Conservation (phyloP, 1,284 basidiomycete genomes). For the Coniophora puteana region DNA sequence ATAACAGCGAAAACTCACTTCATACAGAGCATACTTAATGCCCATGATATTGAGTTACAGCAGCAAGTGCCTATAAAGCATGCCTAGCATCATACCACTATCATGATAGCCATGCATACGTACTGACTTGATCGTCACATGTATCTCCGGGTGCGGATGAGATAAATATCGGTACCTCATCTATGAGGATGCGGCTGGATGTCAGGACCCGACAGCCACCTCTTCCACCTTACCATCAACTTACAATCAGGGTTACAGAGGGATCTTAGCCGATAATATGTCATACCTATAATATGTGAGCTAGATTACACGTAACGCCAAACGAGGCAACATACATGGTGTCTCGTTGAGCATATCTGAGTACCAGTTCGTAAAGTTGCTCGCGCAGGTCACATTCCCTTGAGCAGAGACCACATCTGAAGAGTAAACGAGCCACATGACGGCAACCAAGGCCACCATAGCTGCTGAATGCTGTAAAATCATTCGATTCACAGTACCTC, state of each 20-base stretch:
- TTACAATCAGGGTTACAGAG: slow-evolving; percentile 25
- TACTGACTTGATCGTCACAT: slow-evolving; percentile 24
- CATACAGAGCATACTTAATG: slow-evolving; percentile 29
- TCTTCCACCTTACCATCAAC: slow-evolving; percentile 3
- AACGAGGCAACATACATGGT: slow-evolving; percentile 19
- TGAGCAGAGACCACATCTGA: no score
- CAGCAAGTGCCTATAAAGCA: slow-evolving; percentile 20
- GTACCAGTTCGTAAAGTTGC: slow-evolving; percentile 20
- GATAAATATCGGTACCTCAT: slow-evolving; percentile 13
- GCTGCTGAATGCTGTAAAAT: no score
- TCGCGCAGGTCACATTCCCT: slow-evolving; percentile 14
- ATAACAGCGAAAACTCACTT: slow-evolving; percentile 20
- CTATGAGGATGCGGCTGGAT: slow-evolving; percentile 11
- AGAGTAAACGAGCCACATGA: no score
- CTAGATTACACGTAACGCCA: background rate
- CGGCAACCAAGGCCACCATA: no score
- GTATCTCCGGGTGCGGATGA: slow-evolving; percentile 21
- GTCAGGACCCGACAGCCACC: background rate
- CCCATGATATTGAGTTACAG: slow-evolving; percentile 27
- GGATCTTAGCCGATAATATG: slow-evolving; percentile 27
- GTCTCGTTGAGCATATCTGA: slow-evolving; percentile 25
- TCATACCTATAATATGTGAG: slow-evolving; percentile 15
- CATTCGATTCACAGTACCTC: no score
- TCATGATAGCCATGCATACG: background rate
- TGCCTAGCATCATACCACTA: background rate